phyloP scores from a whole-genome alignment of 257 asterid species.

The Plantago ovata region DNA sequence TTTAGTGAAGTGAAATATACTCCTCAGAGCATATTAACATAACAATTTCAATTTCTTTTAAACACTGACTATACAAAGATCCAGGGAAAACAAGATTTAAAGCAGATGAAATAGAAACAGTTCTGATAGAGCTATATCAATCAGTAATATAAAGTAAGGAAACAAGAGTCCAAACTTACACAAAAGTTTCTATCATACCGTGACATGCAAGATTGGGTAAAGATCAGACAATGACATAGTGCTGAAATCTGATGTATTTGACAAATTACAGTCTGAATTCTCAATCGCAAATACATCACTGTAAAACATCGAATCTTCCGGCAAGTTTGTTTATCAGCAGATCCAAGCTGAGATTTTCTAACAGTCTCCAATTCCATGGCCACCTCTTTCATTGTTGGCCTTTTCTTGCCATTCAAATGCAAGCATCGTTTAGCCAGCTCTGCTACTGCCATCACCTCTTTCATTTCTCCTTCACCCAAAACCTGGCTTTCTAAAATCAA shows the following conservation, averaged over 20 bases:
- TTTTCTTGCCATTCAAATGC: slow-evolving; percentile 24
- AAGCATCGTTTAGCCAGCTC: slow-evolving; percentile 24
- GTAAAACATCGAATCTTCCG: slow-evolving; percentile 5
- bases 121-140: no score
- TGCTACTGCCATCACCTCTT: slow-evolving; percentile 14
- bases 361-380: slow-evolving; percentile 28
- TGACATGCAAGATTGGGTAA: slow-evolving; percentile 18
- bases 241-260: slow-evolving; percentile 16
- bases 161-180: no score
- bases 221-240: slow-evolving; percentile 12
- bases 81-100: no score
- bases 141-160: no score
- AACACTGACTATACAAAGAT: no score
- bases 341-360: slow-evolving; percentile 10
- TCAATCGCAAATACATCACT: not conserved
- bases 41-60: no score
- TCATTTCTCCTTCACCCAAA: not conserved
- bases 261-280: slow-evolving; percentile 16
- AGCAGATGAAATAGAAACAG: no score
- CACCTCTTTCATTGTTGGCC: slow-evolving; percentile 25
- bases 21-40: no score
- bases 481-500: slow-evolving; percentile 20
- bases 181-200: not conserved
- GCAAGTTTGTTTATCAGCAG: not conserved
- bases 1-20: no score